Evolutionary conservation across 148 eudicot genomes (phyloP), one percentile per base, ranked within the genome.

Genomic region (Limonium bicolor): DNA sequence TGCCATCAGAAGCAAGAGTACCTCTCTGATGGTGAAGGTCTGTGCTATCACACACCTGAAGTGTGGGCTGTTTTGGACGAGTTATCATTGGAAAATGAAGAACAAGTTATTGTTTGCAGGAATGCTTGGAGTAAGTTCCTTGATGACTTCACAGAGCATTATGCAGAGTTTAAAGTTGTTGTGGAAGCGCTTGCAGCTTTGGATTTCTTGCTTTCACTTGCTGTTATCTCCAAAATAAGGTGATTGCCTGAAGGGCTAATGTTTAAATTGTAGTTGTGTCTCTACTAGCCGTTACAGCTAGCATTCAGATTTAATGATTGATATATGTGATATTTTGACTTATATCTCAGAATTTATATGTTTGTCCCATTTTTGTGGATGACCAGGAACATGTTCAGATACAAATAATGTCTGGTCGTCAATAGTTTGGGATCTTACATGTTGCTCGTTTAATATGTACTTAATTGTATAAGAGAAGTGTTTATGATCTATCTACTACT

Each of bases 11-110:
- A 51, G 60, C 60, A 22, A 80, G 55, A 71, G 94, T 72, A 23
- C 97, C 97, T 29, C 58, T 78, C 27, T 60, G 68, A 48, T 88
- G 97, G 84, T 83, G 65, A 88, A 77, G 63, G 73, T 80, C 65
- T 80, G 35, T 74, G 97, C 26, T 88, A 83, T 68, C 97, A 88
- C 68, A 76, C 97, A 2, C 94, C 94, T 1, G 92, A 83, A 72
- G 94, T 83, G 29, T 63, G 68, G 61, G 52, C 66, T 46, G 83
- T 78, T 25, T 60, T 88, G 40, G 94, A 88, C 48, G 72, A 83
- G 44, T 60, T 83, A 48, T 63, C 71, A 23, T 51, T 88, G 72
- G 86, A 78, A 35, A 80, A 66, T 41, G 97, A 88, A 75, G 78
- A 88, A 68, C 86, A 80, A 48, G 62, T 67, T 48, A 36, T 77